Evolutionary conservation across 495 filamentous ascomycete species (phyloP).

Genomic region (Talaromyces borbonicus): DNA sequence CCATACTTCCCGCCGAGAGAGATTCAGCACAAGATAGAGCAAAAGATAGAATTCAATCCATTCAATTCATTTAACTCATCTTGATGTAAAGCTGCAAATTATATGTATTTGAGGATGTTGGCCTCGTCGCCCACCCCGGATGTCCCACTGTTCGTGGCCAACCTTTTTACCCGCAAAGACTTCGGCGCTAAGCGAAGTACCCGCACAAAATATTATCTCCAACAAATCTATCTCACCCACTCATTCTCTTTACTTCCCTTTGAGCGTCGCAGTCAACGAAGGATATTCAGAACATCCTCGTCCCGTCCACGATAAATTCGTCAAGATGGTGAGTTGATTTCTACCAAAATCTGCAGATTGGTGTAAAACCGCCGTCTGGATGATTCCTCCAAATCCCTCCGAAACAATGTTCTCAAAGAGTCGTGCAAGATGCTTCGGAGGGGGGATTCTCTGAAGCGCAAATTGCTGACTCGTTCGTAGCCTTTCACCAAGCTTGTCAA

Average conservation of each 20-base stretch:
- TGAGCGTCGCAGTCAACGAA: conserved; percentile 3
- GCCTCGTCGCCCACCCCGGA: conserved; percentile 37
- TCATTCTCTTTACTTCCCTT: conserved; percentile 16
- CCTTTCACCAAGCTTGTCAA: conserved; percentile 92
- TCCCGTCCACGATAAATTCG: conserved; percentile 27
- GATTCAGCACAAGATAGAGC: too few species aligned
- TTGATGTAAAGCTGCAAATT: too few species aligned
- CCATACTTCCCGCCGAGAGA: too few species aligned
- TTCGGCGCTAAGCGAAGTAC: conserved; percentile 32
- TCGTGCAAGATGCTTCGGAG: conserved; percentile 98
- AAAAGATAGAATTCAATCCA: too few species aligned
- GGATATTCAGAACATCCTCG: conserved; percentile 19
- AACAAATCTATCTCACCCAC: conserved; percentile 17
- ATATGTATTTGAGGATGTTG: too few species aligned
- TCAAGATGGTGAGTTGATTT: conserved; percentile 41
- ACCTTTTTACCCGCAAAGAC: conserved; percentile 5
- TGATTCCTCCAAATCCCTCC: conserved; percentile 4
- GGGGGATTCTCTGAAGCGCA: conserved; percentile 73
- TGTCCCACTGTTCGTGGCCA: conserved; percentile 10
- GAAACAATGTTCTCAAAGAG: conserved; percentile 34
- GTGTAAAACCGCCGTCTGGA: conserved; percentile 14
- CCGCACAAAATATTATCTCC: conserved; percentile 41
- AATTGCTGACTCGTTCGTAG: conserved; percentile 97
- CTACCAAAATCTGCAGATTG: conserved; percentile 11
- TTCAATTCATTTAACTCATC: too few species aligned